Evolutionary conservation across 768 basidiomycete genomes (phyloP).

Genomic region (Hydnomerulius pinastri): DNA sequence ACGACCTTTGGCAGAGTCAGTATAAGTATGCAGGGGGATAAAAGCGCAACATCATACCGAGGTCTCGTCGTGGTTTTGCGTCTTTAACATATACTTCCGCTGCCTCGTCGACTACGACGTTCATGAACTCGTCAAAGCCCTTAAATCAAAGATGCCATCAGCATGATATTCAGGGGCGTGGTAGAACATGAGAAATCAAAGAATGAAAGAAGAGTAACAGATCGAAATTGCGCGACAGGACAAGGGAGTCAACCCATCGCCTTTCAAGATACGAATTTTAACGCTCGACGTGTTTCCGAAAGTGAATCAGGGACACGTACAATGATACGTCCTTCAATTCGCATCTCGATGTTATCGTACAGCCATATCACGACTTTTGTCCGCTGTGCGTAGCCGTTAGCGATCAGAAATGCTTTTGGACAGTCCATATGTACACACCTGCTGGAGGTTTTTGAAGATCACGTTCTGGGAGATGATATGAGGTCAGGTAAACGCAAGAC

Average conservation of each 20-base stretch:
- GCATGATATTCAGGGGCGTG: constrained; percentile 9
- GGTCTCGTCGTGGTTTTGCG: constrained; percentile 77
- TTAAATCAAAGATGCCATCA: constrained; percentile 36
- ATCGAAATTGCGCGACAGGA: constrained; percentile 4
- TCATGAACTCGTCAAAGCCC: constrained; percentile 99
- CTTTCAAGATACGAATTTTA: constrained; percentile 43
- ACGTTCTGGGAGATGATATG: constrained; percentile 64
- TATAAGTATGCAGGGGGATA: constrained; percentile 1
- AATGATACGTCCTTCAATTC: constrained; percentile 94
- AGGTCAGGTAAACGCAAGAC: constrained; percentile 11
- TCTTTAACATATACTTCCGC: constrained; percentile 91
- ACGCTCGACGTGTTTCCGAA: constrained; percentile 35
- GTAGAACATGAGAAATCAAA: constrained; percentile 1
- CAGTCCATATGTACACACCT: constrained; percentile 43
- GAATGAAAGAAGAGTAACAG: constrained; percentile 7
- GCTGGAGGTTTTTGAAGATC: constrained; percentile 97
- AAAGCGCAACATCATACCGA: constrained; percentile 57
- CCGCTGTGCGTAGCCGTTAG: constrained; percentile 50
- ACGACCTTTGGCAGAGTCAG: constrained; percentile 58
- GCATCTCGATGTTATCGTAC: constrained; percentile 95
- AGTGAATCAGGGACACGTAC: constrained; percentile 54
- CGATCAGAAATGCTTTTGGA: constrained; percentile 5
- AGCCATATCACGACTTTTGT: constrained; percentile 90
- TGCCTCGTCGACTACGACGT: constrained; percentile 92
- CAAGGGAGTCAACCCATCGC: constrained; percentile 26